Evolutionary conservation across 768 basidiomycete species (phyloP).

Genomic region (Stropharia rugosoannulata): DNA sequence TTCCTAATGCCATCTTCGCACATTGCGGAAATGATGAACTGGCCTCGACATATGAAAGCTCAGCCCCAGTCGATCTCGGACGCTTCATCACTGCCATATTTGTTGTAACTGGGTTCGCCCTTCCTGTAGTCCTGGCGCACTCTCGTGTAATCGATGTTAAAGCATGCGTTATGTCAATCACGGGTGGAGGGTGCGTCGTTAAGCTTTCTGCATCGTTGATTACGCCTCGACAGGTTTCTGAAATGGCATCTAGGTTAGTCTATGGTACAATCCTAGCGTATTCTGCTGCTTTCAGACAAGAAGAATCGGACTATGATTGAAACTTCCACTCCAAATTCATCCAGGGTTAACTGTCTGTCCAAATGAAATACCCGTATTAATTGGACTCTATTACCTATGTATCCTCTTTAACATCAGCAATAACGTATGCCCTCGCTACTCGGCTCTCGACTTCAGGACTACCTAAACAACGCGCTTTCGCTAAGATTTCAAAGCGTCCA

Average conservation of each 20-base stretch:
- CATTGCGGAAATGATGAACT: constrained; percentile 92
- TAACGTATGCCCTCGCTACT: constrained; percentile 41
- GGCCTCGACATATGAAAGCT: constrained; percentile 67
- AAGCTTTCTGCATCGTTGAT: background rate
- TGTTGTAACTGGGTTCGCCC: constrained; percentile 90
- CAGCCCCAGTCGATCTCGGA: constrained; percentile 83
- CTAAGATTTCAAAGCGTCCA: constrained; percentile 60
- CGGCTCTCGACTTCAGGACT: constrained; percentile 24
- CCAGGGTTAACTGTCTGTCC: background rate
- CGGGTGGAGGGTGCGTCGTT: constrained; percentile 79
- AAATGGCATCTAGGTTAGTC: constrained; percentile 52
- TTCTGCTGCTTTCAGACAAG: constrained; percentile 78
- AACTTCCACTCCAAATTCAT: background rate
- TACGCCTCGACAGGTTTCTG: constrained; percentile 3
- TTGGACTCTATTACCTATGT: background rate
- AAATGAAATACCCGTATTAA: background rate
- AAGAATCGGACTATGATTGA: constrained; percentile 80
- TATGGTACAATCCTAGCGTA: constrained; percentile 92
- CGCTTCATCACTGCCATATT: constrained; percentile 90
- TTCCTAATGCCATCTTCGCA: constrained; percentile 94
- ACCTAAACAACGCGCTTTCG: constrained; percentile 38
- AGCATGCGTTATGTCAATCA: constrained; percentile 92
- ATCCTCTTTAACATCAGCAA: constrained; percentile 24
- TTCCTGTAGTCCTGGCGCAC: constrained; percentile 91
- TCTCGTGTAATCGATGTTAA: constrained; percentile 81